Percentiles rank a stretch among this genome's conserved stretches.
Evolutionary conservation across 2,329 filamentous ascomycete genomes (phyloP).

Genomic region (Aspergillus tanneri): DNA sequence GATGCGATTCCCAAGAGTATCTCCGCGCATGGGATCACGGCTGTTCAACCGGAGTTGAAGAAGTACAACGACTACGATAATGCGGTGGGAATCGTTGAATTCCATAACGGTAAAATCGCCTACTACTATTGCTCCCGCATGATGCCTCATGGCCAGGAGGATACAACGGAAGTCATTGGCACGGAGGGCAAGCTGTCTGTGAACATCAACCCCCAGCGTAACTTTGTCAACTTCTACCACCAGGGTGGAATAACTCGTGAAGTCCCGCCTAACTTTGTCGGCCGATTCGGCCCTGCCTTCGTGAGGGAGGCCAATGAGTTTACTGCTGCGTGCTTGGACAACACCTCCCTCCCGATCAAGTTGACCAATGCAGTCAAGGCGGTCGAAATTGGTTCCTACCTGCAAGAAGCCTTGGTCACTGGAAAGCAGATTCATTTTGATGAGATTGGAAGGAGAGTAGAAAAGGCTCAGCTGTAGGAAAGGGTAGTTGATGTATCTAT

Average conservation of each 20-base stretch:
- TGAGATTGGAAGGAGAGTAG: conserved; percentile 51
- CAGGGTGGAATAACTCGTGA: conserved; percentile 56
- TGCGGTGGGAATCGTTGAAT: conserved; percentile 63
- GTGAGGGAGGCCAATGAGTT: conserved; percentile 65
- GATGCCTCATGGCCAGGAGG: conserved; percentile 66
- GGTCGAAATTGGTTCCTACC: conserved; percentile 57
- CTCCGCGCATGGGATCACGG: conserved; percentile 56
- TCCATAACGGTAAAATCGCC: conserved; percentile 61
- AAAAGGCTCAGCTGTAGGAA: conserved; percentile 30
- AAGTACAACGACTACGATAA: conserved; percentile 62
- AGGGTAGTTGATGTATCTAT: not conserved
- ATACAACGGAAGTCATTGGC: conserved; percentile 65
- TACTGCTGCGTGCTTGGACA: conserved; percentile 58
- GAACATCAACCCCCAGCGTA: conserved; percentile 57
- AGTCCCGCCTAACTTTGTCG: conserved; percentile 63
- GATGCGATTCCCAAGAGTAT: conserved; percentile 56
- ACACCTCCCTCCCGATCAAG: conserved; percentile 56
- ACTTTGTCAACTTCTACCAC: conserved; percentile 58
- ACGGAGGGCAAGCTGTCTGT: conserved; percentile 63
- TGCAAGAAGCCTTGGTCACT: conserved; percentile 56
- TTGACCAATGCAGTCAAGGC: conserved; percentile 57
- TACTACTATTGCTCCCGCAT: conserved; percentile 64
- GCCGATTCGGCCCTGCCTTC: conserved; percentile 62
- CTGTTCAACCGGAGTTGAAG: conserved; percentile 56
- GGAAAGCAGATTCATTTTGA: conserved; percentile 59